Conservation (phyloP, 768 basidiomycete species). For the Termitomyces heimii region DNA sequence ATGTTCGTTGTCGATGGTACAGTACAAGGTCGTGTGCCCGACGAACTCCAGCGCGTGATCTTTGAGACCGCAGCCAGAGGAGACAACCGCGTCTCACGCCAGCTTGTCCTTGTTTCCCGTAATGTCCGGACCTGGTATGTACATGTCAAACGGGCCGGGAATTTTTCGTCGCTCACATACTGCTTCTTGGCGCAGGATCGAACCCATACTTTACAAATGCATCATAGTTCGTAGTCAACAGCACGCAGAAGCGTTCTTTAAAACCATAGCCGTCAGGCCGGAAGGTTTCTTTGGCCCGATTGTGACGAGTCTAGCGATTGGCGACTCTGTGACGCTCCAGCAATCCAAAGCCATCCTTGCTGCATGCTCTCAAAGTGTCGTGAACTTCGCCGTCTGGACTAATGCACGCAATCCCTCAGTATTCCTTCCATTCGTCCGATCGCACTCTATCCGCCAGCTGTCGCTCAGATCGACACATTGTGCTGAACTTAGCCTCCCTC, state of each 20-base stretch:
- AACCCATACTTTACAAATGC: conserved; percentile 22
- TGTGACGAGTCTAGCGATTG: conserved; percentile 10
- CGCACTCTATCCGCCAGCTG: conserved; percentile 7
- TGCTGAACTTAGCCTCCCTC: conserved; percentile 18
- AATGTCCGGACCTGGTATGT: conserved; percentile 21
- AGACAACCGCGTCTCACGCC: conserved; percentile 13
- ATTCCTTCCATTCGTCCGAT: conserved; percentile 15
- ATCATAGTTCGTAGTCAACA: conserved; percentile 17
- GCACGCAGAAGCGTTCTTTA: conserved; percentile 15
- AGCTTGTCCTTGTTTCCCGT: conserved; percentile 19
- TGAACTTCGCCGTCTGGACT: conserved; percentile 14
- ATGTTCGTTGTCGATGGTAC: neutral
- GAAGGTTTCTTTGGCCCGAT: conserved; percentile 5
- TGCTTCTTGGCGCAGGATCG: conserved; percentile 13
- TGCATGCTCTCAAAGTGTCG: conserved; percentile 10
- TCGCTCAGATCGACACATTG: conserved; percentile 9
- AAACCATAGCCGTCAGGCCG: conserved; percentile 12
- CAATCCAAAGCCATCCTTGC: conserved; percentile 15
- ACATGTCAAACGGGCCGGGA: neutral
- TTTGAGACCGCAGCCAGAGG: conserved; percentile 20
- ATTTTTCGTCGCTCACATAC: neutral
- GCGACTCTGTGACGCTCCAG: conserved; percentile 14
- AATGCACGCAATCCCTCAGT: conserved; percentile 13
- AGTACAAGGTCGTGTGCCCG: conserved; percentile 11
- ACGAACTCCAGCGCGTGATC: conserved; percentile 20